These are phyloP conservation scores for Hygrophoropsis aurantiaca DNA, from an alignment of 768 basidiomycete genomes.

Conservation along the genomic window DNA sequence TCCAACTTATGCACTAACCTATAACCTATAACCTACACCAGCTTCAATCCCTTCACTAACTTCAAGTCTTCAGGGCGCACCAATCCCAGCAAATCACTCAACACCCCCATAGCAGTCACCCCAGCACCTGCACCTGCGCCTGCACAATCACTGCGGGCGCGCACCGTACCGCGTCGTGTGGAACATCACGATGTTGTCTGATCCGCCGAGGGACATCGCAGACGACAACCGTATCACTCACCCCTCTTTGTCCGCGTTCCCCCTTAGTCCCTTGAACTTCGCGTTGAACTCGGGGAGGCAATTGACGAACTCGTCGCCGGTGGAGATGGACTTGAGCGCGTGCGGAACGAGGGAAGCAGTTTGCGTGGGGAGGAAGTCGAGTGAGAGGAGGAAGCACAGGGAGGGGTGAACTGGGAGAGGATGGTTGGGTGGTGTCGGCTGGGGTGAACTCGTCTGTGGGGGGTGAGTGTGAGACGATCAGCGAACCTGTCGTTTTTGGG, in stretches of 20 bases:
- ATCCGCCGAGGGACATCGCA: conserved; percentile 92
- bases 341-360: conserved; percentile 86
- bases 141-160: conserved; percentile 90
- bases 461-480: neutral
- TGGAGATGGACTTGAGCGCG: conserved; percentile 61
- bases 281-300: conserved; percentile 81
- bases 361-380: conserved; percentile 76
- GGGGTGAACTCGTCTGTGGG: conserved; percentile 10
- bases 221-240: conserved; percentile 92
- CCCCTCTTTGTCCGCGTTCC: conserved; percentile 74
- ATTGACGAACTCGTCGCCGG: conserved; percentile 81
- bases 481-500: neutral
- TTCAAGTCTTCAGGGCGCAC: conserved; percentile 22
- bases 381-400: conserved; percentile 48
- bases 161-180: conserved; percentile 89
- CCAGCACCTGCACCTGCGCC: conserved; percentile 95
- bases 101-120: conserved; percentile 97
- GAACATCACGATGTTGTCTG: conserved; percentile 98
- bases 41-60: no score
- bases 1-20: no score
- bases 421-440: conserved; percentile 8
- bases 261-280: conserved; percentile 73
- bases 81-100: conserved; percentile 77
- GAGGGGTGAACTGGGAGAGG: no score
- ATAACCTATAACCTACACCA: no score